These are phyloP conservation scores for Albophoma yamanashiensis DNA, from an alignment of 2,329 filamentous ascomycete genomes.

Conservation along the genomic window DNA sequence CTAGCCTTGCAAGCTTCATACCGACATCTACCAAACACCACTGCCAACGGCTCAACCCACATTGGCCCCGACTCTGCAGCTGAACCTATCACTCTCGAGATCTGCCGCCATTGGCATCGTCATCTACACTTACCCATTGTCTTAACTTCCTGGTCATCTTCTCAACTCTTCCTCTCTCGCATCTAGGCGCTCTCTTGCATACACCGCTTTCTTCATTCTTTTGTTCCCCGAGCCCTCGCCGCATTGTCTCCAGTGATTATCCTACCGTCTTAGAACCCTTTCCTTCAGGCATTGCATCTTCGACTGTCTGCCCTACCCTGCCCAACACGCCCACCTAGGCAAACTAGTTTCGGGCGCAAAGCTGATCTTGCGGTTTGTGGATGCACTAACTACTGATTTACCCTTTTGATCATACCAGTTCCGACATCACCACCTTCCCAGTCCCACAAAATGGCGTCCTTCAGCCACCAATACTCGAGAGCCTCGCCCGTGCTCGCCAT, in stretches of 20 bases:
- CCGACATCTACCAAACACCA: background rate
- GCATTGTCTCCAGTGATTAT: background rate
- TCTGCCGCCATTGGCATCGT: background rate
- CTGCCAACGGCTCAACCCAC: background rate
- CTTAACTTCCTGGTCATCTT: background rate
- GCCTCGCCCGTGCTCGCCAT: constrained; percentile 35
- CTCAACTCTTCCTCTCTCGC: background rate
- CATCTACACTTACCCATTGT: background rate
- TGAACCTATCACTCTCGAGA: background rate
- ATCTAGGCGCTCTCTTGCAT: background rate
- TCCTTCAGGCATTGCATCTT: background rate
- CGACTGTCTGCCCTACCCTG: background rate
- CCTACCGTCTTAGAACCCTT: background rate
- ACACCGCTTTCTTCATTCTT: background rate
- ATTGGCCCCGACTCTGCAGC: background rate
- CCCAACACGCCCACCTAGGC: background rate
- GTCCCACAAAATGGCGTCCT: constrained; percentile 29
- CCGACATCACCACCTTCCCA: constrained; percentile 1
- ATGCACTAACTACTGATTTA: constrained; percentile 19
- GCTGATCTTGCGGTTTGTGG: constrained; percentile 16
- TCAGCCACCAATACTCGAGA: constrained; percentile 27
- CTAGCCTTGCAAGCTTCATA: background rate
- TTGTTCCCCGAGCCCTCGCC: background rate
- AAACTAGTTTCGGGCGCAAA: background rate
- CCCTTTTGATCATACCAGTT: constrained; percentile 9